Conservation (phyloP, 768 basidiomycete species). For the Kwoniella newhampshirensis region DNA sequence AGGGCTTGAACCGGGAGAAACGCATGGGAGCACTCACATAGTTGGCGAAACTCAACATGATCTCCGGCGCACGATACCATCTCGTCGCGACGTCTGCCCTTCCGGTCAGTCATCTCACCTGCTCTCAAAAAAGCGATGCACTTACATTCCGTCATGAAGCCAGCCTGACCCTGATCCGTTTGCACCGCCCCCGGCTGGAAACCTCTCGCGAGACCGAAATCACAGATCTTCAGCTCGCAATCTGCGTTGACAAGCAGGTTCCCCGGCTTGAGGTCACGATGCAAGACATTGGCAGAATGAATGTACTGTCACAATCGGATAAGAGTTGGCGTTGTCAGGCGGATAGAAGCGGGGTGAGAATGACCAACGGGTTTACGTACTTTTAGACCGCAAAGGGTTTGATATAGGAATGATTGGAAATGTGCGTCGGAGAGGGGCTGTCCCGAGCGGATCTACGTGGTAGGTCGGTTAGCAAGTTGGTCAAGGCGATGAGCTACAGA, state of each 20-base stretch:
- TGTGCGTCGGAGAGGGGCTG: conserved; percentile 58
- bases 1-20: too few relatives aligned
- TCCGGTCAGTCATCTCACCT: too few relatives aligned
- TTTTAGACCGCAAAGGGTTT: conserved; percentile 95
- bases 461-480: too few relatives aligned
- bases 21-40: conserved; percentile 60
- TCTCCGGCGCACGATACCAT: conserved; percentile 98
- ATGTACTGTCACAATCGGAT: conserved; percentile 62
- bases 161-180: conserved; percentile 59
- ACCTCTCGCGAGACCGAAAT: conserved; percentile 94
- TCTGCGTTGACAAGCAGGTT: conserved; percentile 97
- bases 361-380: conserved; percentile 61
- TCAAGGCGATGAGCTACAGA: background rate
- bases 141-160: conserved; percentile 98
- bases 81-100: conserved; percentile 72
- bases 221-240: conserved; percentile 78
- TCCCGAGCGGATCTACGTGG: conserved; percentile 55
- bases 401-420: conserved; percentile 84
- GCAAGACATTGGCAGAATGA: conserved; percentile 95
- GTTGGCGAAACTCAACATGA: conserved; percentile 76
- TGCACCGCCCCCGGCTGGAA: conserved; percentile 72
- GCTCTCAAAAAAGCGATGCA: background rate
- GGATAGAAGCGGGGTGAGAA: background rate
- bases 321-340: background rate
- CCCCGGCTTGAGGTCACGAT: conserved; percentile 89